Base-by-base conservation (phyloP, 345 rosid genomes). In the Brassica juncea region DNA sequence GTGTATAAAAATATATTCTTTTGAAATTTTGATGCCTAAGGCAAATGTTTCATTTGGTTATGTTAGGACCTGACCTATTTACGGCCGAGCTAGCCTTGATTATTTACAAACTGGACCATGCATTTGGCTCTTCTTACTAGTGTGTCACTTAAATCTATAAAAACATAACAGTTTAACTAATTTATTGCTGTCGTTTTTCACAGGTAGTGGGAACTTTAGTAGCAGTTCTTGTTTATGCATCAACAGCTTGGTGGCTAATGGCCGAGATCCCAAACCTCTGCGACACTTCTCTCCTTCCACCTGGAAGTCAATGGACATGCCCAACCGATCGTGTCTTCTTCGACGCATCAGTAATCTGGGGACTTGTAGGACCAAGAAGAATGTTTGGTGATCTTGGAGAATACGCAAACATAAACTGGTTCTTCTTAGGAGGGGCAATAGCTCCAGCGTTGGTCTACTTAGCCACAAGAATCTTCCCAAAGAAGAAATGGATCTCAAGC, bases 231-330 rank as follows among this genome's bases (percentile, higher is more conserved):
- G 86, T 85, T 4, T 90, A 89, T 85, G 81, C 81, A 0, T 0
- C 49, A 2, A 90, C 98, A 14, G 98, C 98, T 6, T 94, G 98
- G 98, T 87, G 89, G 92, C 84, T 91, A 55, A 94, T 94, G 95
- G 89, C 72, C 11, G 72, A 76, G 0, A 69, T 91, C 52, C 89
- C 98, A 5, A 32, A 91, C 85, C 92, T 94, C 12, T 91, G 95
- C 32, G 91, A 89, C 74, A 82, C 77, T 2, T 25, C 78, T 60
- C 31, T 77, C 68, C 84, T 93, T 63, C 91, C 94, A 21, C 37
- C 68, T 5, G 89, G 85, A 70, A 89, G 94, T 77, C 94, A 92
- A 0, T 91, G 98, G 97, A 89, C 83, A 14, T 91, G 98, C 73
- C 97, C 94, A 0, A 42, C 74, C 66, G 95, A 91, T 58, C 77